Conservation (phyloP, 257 asterid species). For the Nicotiana attenuata region DNA sequence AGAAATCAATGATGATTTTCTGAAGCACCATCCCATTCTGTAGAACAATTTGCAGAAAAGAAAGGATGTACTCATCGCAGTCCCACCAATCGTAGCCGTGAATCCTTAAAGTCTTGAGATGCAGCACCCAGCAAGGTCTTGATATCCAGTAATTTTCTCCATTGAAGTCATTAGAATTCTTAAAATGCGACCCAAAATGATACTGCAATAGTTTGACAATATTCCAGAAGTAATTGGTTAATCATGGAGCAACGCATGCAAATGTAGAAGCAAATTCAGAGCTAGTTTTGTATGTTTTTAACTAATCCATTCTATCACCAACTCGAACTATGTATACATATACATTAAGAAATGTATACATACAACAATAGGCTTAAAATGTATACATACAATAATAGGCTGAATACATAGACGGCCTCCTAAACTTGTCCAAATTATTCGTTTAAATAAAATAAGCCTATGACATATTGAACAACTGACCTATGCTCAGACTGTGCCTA, state of each 20-base stretch:
- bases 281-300: no score
- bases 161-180: background rate
- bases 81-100: no score
- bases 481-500: no score
- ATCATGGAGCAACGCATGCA: background rate
- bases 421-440: no score
- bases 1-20: background rate
- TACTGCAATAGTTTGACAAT: background rate
- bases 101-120: constrained; percentile 5
- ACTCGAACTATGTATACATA: no score
- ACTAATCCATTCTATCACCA: no score
- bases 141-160: constrained; percentile 1
- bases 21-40: background rate
- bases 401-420: no score
- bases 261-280: background rate
- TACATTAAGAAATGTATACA: no score
- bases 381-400: no score
- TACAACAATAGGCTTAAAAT: no score
- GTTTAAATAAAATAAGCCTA: no score
- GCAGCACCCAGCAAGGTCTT: constrained; percentile 8
- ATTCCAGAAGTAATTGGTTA: background rate
- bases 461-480: no score
- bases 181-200: background rate
- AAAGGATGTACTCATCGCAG: background rate
- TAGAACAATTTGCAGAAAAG: background rate